Base-by-base conservation (phyloP, 495 filamentous ascomycete genomes). In the Saxispiralis lemnorum region DNA sequence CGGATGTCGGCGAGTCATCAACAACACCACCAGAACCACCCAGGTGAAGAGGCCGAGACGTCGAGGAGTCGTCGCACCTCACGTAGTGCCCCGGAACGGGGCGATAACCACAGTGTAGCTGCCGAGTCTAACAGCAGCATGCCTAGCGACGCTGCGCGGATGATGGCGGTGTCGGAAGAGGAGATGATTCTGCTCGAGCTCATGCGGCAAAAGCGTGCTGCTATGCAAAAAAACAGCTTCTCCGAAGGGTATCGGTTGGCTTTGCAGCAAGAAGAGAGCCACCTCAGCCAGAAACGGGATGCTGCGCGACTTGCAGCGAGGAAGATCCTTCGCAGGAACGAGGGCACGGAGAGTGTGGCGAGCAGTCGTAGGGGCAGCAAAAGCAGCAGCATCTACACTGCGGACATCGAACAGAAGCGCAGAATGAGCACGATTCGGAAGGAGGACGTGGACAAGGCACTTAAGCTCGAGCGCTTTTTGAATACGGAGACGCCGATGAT, bases 91-190 rank as follows among this genome's bases (percentile, higher is more conserved):
- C 24, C 4, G 7, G 12, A 54, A 44, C 28, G 55, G 53, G 31
- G 49, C 43, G 19, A 41, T 40, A 2, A 33, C 34, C 31, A 44
- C 38, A 21, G 12, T 35, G 20, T 45, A 2, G 36, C 14, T 16
- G 49, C 32, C 2, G 49, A 51, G 19, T 47, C 47, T 1, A 30
- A 21, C 18, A 51, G 44, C 28, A 51, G 44, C 31, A 30, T 32
- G 21, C 44, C 51, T 6, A 45, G 40, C n/a, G 52, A 55, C 14
- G 43, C 38, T 15, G 42, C 48, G 0, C 76, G 77, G 31, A 65
- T 89, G 32, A 89, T 94, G 72, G 78, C 81, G 0, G 83, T 93
- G 38, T 93, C 83, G 0, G 69, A 74, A 40, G 83, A 93, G 59
- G 86, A 94, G 56, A 79, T 85, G 54, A 73, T 80, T 55, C 64